Conservation (phyloP, 129 eudicot genomes). For the Glebionis coronaria region DNA sequence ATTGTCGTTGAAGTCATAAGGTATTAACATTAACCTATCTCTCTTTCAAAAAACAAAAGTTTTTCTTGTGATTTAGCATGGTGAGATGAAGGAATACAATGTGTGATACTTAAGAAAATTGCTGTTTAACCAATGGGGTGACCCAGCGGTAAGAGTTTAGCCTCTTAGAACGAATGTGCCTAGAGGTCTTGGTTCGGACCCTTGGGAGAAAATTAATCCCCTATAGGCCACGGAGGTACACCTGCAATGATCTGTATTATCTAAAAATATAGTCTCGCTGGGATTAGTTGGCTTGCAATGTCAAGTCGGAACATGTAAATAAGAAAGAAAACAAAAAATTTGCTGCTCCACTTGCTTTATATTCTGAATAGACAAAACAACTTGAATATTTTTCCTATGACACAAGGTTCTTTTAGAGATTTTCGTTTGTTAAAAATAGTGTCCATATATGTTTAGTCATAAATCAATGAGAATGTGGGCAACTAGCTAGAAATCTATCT, state of each 20-base stretch:
- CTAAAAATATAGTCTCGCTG: no score
- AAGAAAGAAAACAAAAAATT: no score
- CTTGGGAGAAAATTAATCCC: no score
- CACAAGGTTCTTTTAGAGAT: not conserved
- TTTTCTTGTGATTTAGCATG: not conserved
- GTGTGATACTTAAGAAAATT: not conserved
- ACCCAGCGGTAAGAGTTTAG: no score
- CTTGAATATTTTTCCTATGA: not conserved
- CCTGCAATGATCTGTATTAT: no score
- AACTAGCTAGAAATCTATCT: not conserved
- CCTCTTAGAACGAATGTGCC: no score
- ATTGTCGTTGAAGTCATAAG: constrained; percentile 65
- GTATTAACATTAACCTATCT: constrained; percentile 23
- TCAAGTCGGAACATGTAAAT: no score
- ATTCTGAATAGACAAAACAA: not conserved
- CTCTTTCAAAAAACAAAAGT: not conserved
- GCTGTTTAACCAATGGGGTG: no score
- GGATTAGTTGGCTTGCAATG: no score
- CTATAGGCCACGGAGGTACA: no score
- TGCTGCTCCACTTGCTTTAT: not conserved
- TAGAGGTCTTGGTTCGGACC: no score
- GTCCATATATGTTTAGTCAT: not conserved
- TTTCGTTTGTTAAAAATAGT: not conserved
- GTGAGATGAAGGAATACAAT: not conserved
- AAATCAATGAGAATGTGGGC: not conserved